Evolutionary conservation across 2,329 filamentous ascomycete genomes (phyloP).

Genomic region (Hymenoscyphus fraxineus): DNA sequence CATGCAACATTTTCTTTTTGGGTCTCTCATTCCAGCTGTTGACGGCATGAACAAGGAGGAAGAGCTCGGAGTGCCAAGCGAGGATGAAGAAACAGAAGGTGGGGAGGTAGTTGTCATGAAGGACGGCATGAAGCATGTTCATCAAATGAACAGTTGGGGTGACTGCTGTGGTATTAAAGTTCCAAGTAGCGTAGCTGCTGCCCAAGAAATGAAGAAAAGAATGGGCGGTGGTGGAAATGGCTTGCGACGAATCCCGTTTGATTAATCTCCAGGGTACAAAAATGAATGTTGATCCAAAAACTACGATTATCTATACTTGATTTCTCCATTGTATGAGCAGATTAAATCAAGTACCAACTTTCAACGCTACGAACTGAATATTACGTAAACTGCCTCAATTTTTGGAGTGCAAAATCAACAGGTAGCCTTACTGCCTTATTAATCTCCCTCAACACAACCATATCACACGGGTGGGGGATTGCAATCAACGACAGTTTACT

Average conservation of each 20-base stretch:
- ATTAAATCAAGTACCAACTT: neutral
- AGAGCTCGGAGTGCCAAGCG: constrained; percentile 44
- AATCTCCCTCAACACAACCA: too few species aligned
- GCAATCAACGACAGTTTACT: too few species aligned
- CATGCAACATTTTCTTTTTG: constrained; percentile 98
- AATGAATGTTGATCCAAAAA: neutral
- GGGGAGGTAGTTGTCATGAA: constrained; percentile 61
- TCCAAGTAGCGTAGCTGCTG: constrained; percentile 87
- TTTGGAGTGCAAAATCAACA: too few species aligned
- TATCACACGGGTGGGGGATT: too few species aligned
- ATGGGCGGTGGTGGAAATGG: constrained; percentile 53
- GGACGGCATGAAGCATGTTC: constrained; percentile 65
- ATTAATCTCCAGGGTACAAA: constrained; percentile 44
- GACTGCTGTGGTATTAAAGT: constrained; percentile 99
- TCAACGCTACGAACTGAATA: neutral
- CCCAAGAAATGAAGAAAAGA: constrained; percentile 79
- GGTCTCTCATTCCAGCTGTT: constrained; percentile 73
- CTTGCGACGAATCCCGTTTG: constrained; percentile 76
- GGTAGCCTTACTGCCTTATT: too few species aligned
- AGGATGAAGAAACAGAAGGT: constrained; percentile 49
- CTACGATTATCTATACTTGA: neutral
- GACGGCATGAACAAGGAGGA: constrained; percentile 73
- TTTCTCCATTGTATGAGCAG: neutral
- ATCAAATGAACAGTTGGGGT: constrained; percentile 75
- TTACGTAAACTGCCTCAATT: too few species aligned